Evolutionary conservation across 1,284 basidiomycete genomes (phyloP), one percentile per base, ranked within the genome.

Genomic region (Ceratobasidium sp.): DNA sequence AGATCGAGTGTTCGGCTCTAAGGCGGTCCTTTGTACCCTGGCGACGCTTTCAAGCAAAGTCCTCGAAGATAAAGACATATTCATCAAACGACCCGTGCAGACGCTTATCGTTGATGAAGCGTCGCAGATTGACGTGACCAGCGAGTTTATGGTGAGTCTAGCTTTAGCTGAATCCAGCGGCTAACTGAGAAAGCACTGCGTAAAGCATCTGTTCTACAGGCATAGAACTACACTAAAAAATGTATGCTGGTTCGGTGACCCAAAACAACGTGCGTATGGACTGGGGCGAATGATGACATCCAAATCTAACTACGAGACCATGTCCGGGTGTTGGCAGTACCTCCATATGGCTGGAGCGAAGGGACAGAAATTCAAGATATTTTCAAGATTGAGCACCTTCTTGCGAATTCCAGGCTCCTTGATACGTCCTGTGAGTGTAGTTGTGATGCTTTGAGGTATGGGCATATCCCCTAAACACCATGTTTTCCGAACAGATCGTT

Each of bases 201-300:
- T 51, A 15, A 9, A 80, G 77, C 85, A 89, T 3, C 82, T 91
- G 13, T 86, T 94, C 56, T 82, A 85, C n/a, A 82, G 80, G 15
- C 91, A 88, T 80, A 81, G 83, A 1, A 80, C 82, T 0, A 85
- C 84, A 2, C 84, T 94, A 23, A 85, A 86, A 33, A 94, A 93
- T 81, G 83, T 92, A 0, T 90, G 90, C 77, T 92, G 94, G 79
- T 91, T 94, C 84, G 93, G 93, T 10, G 93, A 94, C 86, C 87
- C 93, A 81, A 92, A 90, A 81, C 93, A 95, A 86, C 87, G 93
- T 94, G 80, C 83, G 87, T 85, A 49, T 9, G n/a, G n/a, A 23
- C 15, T 33, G 33, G 33, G 33, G 33, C 33, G 33, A 33, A 33
- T 33, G 33, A 79, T 87, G 56, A 67, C 64, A 23, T 89, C 89